Percentiles rank a stretch among this genome's conserved stretches.
Evolutionary conservation across 495 filamentous ascomycete species (phyloP).

Genomic region (Apiosordaria backusii): DNA sequence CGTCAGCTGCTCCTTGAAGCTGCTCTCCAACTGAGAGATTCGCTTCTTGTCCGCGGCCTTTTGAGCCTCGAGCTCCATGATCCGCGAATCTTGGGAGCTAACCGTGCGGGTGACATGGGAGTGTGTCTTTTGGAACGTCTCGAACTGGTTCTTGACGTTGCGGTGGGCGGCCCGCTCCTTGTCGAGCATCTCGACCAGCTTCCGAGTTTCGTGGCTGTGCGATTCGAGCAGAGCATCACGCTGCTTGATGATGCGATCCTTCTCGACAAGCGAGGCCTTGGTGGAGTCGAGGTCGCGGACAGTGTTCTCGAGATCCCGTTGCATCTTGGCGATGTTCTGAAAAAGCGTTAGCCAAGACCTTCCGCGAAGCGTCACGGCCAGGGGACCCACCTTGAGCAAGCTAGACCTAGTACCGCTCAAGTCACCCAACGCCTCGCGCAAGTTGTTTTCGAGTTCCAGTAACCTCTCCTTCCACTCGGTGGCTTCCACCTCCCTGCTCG

Average conservation of each 20-base stretch:
- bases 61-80: slow-evolving; percentile 75
- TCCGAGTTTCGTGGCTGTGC: slow-evolving; percentile 78
- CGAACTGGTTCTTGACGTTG: slow-evolving; percentile 79
- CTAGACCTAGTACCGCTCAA: slow-evolving; percentile 82
- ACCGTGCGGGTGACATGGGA: slow-evolving; percentile 79
- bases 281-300: slow-evolving; percentile 74
- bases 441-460: slow-evolving; percentile 80
- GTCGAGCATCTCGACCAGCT: slow-evolving; percentile 82
- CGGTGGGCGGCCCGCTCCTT: slow-evolving; percentile 83
- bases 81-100: slow-evolving; percentile 74
- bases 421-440: slow-evolving; percentile 78
- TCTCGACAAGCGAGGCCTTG: slow-evolving; percentile 73
- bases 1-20: slow-evolving; percentile 76
- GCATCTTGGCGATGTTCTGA: slow-evolving; percentile 79
- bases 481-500: slow-evolving; percentile 79
- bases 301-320: slow-evolving; percentile 80
- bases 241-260: slow-evolving; percentile 81
- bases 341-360: slow-evolving; percentile 14
- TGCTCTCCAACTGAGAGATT: slow-evolving; percentile 67
- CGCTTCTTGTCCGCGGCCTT: slow-evolving; percentile 71
- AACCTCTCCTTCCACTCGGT: slow-evolving; percentile 85
- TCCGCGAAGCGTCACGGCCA: not conserved
- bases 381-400: slow-evolving; percentile 61
- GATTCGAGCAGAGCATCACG: slow-evolving; percentile 90
- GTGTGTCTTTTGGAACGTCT: slow-evolving; percentile 80